Percentiles rank a stretch among this genome's conserved stretches.
These are phyloP conservation scores for Gaultheria prostrata DNA, from an alignment of 148 eudicot species.

Conservation along the genomic window DNA sequence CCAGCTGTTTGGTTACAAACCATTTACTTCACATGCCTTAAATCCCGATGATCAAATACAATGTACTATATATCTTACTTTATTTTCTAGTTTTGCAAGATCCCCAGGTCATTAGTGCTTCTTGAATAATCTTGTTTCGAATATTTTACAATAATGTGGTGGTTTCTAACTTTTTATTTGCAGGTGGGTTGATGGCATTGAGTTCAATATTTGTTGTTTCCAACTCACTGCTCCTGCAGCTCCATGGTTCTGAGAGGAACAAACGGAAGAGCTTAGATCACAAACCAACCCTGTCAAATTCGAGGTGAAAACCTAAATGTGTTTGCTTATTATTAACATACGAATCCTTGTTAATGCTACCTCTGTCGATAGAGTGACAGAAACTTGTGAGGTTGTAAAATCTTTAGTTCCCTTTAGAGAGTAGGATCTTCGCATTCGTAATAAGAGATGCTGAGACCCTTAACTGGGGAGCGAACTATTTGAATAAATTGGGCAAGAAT, in stretches of 20 bases:
- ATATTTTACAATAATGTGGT: not conserved
- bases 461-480: not conserved
- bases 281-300: not conserved
- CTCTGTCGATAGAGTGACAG: not conserved
- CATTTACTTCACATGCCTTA: not conserved
- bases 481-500: not conserved
- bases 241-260: slow-evolving; percentile 54
- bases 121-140: not conserved
- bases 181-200: slow-evolving; percentile 93
- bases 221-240: slow-evolving; percentile 79
- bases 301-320: not conserved
- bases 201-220: slow-evolving; percentile 87
- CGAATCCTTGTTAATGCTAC: not conserved
- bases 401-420: not conserved
- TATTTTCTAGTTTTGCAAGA: not conserved
- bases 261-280: slow-evolving; percentile 26
- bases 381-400: not conserved
- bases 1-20: not conserved
- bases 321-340: not conserved
- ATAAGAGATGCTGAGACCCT: not conserved
- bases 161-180: not conserved
- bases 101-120: not conserved
- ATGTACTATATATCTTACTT: not conserved
- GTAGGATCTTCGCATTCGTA: not conserved
- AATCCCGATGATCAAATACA: not conserved